These are phyloP conservation scores for Dendrobium catenatum DNA, from an alignment of 106 monocot species.

Conservation along the genomic window DNA sequence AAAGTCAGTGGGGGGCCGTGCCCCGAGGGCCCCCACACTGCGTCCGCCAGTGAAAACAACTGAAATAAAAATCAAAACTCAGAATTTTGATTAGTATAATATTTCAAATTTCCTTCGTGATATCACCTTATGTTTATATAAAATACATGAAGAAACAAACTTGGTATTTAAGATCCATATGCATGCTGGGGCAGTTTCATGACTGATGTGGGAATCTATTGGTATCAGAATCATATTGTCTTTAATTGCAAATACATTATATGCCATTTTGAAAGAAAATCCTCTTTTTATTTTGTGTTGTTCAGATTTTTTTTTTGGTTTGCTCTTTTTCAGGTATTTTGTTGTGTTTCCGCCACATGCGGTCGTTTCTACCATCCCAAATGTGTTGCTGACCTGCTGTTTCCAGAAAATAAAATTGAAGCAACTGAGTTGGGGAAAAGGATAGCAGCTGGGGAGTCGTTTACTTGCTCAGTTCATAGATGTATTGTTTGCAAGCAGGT, in stretches of 20 bases:
- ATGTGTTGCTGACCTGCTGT: slow-evolving; percentile 62
- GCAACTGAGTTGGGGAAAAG: slow-evolving; percentile 45
- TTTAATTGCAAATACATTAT: background rate
- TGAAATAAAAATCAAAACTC: no score
- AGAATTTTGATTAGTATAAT: no score
- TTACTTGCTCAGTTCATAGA: slow-evolving; percentile 79
- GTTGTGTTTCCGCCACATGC: slow-evolving; percentile 80
- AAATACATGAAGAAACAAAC: background rate
- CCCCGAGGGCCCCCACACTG: no score
- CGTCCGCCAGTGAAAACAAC: no score
- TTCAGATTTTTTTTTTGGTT: background rate
- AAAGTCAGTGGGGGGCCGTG: no score
- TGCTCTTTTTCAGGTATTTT: slow-evolving; percentile 49
- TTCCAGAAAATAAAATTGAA: slow-evolving; percentile 33
- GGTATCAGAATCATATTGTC: background rate
- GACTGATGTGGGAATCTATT: background rate
- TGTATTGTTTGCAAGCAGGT: slow-evolving; percentile 61
- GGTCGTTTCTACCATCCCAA: slow-evolving; percentile 92
- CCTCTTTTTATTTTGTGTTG: background rate
- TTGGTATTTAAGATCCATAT: background rate
- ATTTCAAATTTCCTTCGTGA: background rate
- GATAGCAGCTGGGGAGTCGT: slow-evolving; percentile 54
- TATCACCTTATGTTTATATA: background rate
- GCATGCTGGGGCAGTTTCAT: background rate
- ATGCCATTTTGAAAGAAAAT: background rate